Base-by-base conservation (phyloP, 1,139 yeast species). In the Groenewaldozyma sp. region DNA sequence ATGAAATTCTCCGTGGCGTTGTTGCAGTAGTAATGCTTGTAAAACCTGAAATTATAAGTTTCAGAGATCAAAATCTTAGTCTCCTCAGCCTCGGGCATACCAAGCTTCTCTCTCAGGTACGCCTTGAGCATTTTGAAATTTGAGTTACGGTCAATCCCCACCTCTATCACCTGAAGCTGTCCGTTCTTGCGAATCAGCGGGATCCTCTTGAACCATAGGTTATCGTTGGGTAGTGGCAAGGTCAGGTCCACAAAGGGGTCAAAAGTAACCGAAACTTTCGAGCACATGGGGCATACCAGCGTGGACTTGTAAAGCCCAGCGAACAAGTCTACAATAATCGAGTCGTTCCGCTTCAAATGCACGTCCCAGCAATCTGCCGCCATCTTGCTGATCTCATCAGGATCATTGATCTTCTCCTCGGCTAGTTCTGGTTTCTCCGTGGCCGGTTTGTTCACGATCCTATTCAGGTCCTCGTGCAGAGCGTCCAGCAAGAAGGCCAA, bases 191-290 rank as follows among this genome's bases (percentile, higher is more conserved):
- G 79, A 27, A 88, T 72, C 19, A 86, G 65, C 1, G 72, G 67
- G 34, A 88, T 69, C 11, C 73, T 73, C 36, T 77, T 81, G 28
- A 68, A 64, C 95, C 97, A 88, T 42, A 73, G 70, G 36, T 78
- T 74, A 38, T 76, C 76, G 10, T 82, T 76, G 0, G 97, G 97
- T 34, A 91, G 65, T 0, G 97, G 97, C 36, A 91, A 65, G 0
- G 98, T 88, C 48, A 91, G 64, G 55, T 87, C 97, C 64, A 79
- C 84, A 56, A 79, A 91, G 0, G 98, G 98, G 57, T 91, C 98
- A 63, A 88, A 91, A 0, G 97, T 88, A 20, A 88, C 73, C 22
- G 95, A 82, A 2, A 84, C 76, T 50, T 82, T 82, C 9, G 71
- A 59, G 60, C 98, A 91, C 17, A 65, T 78, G 0, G 98, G 97